A percentile compares a stretch with the other conserved stretches of the same genome.
Evolutionary conservation across 176 grass and related monocot genomes (phyloP).

Genomic region (Bolboschoenus planiculmis): DNA sequence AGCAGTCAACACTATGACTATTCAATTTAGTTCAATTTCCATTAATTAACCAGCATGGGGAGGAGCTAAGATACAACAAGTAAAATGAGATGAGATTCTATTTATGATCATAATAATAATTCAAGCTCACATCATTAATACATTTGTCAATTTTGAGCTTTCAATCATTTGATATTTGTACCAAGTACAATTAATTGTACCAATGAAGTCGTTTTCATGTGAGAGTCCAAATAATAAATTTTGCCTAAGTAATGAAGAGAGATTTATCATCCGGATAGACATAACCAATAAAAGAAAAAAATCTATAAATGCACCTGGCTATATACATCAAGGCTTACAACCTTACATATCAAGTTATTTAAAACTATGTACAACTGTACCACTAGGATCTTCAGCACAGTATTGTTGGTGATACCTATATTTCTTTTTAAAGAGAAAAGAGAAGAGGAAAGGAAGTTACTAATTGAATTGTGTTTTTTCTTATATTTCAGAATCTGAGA

Average conservation of each 20-base stretch:
- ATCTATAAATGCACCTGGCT: too few relatives aligned
- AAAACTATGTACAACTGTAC: not conserved
- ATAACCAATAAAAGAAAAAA: not conserved
- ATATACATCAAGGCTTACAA: not conserved
- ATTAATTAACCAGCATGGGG: too few relatives aligned
- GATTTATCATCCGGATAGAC: not conserved
- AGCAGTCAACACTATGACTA: too few relatives aligned
- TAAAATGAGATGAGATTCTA: not conserved
- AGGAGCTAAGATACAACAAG: not conserved
- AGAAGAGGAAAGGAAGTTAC: too few relatives aligned
- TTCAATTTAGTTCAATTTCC: too few relatives aligned
- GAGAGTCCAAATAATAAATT: not conserved
- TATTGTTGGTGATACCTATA: not conserved
- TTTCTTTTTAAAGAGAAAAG: not conserved
- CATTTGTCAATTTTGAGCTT: not conserved
- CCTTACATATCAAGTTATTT: not conserved
- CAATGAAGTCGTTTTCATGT: not conserved
- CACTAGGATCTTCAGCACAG: not conserved
- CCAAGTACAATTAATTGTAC: not conserved
- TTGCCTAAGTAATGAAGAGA: not conserved
- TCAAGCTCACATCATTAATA: too few relatives aligned
- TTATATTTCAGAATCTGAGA: too few relatives aligned
- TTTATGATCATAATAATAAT: not conserved
- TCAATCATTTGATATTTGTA: too few relatives aligned
- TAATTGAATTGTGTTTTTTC: too few relatives aligned